Evolutionary conservation across 768 basidiomycete species (phyloP).

Genomic region (Dioszegia aurantiaca): DNA sequence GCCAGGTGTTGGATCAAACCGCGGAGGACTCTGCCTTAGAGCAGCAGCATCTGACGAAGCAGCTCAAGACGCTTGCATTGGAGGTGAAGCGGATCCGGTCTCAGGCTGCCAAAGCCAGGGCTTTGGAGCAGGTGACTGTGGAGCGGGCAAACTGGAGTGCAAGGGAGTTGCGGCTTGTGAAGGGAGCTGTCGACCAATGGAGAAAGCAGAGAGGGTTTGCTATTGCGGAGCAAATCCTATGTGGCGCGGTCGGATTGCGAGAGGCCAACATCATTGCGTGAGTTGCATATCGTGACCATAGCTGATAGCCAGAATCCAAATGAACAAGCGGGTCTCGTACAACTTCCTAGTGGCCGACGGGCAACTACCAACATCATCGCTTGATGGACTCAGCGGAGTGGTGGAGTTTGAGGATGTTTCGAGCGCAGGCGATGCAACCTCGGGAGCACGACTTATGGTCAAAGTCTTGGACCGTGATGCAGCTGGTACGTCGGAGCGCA

Average conservation of each 20-base stretch:
- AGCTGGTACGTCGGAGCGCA: constrained; percentile 46
- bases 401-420: constrained; percentile 90
- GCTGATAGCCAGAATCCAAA: constrained; percentile 65
- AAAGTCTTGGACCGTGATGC: constrained; percentile 87
- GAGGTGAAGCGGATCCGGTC: constrained; percentile 77
- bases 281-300: constrained; percentile 17
- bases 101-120: constrained; percentile 36
- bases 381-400: constrained; percentile 79
- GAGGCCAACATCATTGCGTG: constrained; percentile 80
- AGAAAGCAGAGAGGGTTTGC: constrained; percentile 76
- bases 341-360: constrained; percentile 90
- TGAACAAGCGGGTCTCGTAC: constrained; percentile 80
- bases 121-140: constrained; percentile 62
- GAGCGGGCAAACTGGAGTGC: constrained; percentile 82
- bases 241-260: constrained; percentile 79
- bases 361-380: constrained; percentile 73
- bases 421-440: constrained; percentile 70
- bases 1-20: not conserved
- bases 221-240: constrained; percentile 85
- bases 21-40: constrained; percentile 27
- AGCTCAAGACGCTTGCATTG: constrained; percentile 71
- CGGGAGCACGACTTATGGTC: constrained; percentile 79
- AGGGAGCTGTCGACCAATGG: constrained; percentile 82
- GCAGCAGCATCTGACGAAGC: constrained; percentile 77
- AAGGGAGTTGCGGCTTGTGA: constrained; percentile 73